Evolutionary conservation across 73 alveolate species (phyloP), one percentile per base, ranked within the genome.

Genomic region (Breviolum minutum): DNA sequence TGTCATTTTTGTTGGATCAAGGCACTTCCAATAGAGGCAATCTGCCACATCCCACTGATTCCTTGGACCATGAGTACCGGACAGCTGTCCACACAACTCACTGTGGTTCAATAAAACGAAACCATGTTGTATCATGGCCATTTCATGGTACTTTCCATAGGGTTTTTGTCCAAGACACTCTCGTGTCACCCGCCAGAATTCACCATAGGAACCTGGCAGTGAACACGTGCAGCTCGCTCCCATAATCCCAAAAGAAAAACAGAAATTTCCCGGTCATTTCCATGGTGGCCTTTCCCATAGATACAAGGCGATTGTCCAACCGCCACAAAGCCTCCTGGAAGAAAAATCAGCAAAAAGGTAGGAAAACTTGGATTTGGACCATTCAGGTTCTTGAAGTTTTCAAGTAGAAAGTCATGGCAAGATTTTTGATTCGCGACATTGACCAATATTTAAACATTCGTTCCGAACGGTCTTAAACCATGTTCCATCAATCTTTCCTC

Each of bases 1-100:
- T 40, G 3, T 3, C 54, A 0, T 40, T 40, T 40, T 40, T 40
- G 3, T 40, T 40, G 54, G 54, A 40, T 40, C 81, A 71, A 77
- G 86, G 24, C 24, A 30, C 86, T 77, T 77, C 86, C 86, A 77
- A 77, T n/a, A 77, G 86, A 77, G 86, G 63, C 86, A 77, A 27
- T 77, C 60, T 13, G 32, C 11, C 14, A 32, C 54, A 17, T 77
- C 24, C 63, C 86, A 24, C 62, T 17, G 14, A 7, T 16, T 9
- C 86, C 19, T 17, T 7, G 63, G 19, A 17, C 16, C 86, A 24
- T 3, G 63, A 12, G 29, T 8, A 20, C 40, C 48, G 81, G 81
- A 11, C 81, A 20, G 81, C 81, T 12, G 32, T n/a, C n/a, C 54
- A 3, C 5, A 40, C 54, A 40, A 3, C 54, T 40, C 5, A 40